A percentile compares a stretch with the other conserved stretches of the same genome.
Conservation (phyloP, 1,284 basidiomycete species). For the Neotropicomus parvogracilis region DNA sequence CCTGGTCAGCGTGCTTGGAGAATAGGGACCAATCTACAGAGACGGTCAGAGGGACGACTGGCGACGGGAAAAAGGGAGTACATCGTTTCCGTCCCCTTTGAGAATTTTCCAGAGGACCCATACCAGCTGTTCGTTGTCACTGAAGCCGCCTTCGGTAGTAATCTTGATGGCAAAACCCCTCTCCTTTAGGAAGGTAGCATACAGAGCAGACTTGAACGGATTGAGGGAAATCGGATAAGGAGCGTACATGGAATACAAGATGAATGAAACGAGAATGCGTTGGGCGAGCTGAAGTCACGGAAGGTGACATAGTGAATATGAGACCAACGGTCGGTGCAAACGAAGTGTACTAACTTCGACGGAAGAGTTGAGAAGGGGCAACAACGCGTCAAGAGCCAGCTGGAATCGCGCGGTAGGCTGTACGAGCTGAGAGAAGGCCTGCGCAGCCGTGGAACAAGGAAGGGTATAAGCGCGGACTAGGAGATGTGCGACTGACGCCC, state of each 20-base stretch:
- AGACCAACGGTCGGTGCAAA: conserved; percentile 4
- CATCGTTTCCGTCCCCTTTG: conserved; percentile 74
- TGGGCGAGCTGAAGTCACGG: conserved; percentile 49
- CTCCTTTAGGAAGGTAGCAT: conserved; percentile 61
- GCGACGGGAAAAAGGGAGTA: conserved; percentile 32
- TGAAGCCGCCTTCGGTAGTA: conserved; percentile 48
- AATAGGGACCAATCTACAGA: conserved; percentile 68
- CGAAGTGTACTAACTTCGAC: conserved; percentile 45
- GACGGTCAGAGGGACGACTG: conserved; percentile 7
- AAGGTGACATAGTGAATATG: conserved; percentile 15
- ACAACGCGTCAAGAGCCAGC: conserved; percentile 70
- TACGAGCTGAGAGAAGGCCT: conserved; percentile 67
- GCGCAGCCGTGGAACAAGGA: conserved; percentile 69
- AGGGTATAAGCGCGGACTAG: conserved; percentile 58
- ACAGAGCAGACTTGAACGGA: conserved; percentile 69
- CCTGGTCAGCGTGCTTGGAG: conserved; percentile 63
- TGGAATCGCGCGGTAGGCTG: conserved; percentile 70
- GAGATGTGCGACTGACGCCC: conserved; percentile 57
- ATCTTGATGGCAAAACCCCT: conserved; percentile 53
- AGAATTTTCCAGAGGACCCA: conserved; percentile 82
- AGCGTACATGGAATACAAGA: conserved; percentile 71
- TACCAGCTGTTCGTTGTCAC: conserved; percentile 69
- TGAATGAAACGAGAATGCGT: conserved; percentile 71
- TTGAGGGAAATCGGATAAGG: conserved; percentile 73
- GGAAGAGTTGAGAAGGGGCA: conserved; percentile 60